A percentile compares a stretch with the other conserved stretches of the same genome.
Conservation (phyloP, 169 alveolate genomes). For the Amoebophrya sp. region DNA sequence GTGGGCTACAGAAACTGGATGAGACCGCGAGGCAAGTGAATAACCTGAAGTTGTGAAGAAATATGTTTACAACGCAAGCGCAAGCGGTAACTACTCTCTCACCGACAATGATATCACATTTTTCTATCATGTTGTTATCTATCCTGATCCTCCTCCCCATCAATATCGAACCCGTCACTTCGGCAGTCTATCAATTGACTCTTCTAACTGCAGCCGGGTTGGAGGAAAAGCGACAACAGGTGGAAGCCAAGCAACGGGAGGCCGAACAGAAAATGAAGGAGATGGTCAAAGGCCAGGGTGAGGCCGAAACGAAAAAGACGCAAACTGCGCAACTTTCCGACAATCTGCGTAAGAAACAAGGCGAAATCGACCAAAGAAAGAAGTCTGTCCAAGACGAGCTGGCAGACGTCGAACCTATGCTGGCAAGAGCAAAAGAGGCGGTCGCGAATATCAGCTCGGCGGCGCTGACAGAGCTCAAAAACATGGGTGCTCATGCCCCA, state of each 20-base stretch:
- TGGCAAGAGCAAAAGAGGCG: not conserved
- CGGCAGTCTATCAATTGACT: too few relatives aligned
- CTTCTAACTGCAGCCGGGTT: too few relatives aligned
- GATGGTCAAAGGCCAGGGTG: slow-evolving; percentile 86
- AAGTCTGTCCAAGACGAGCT: slow-evolving; percentile 79
- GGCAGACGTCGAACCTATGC: slow-evolving; percentile 85
- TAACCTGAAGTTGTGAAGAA: slow-evolving; percentile 33
- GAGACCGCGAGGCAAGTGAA: slow-evolving; percentile 54
- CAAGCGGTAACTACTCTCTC: too few relatives aligned
- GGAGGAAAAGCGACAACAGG: slow-evolving; percentile 75
- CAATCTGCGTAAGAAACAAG: slow-evolving; percentile 78
- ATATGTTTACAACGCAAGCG: too few relatives aligned
- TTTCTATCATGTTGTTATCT: too few relatives aligned
- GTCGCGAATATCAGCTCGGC: not conserved
- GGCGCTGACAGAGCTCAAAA: not conserved
- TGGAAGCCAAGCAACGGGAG: slow-evolving; percentile 83
- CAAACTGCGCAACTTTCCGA: slow-evolving; percentile 74
- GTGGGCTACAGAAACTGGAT: slow-evolving; percentile 38
- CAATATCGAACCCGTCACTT: too few relatives aligned
- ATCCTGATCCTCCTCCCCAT: too few relatives aligned
- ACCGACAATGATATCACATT: too few relatives aligned
- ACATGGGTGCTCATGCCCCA: not conserved
- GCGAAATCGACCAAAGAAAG: slow-evolving; percentile 71
- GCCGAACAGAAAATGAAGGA: slow-evolving; percentile 82
- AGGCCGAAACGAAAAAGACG: slow-evolving; percentile 86